These are phyloP conservation scores for Rhipidocladum racemiflorum DNA, from an alignment of 176 grass and related monocot genomes.

Conservation along the genomic window DNA sequence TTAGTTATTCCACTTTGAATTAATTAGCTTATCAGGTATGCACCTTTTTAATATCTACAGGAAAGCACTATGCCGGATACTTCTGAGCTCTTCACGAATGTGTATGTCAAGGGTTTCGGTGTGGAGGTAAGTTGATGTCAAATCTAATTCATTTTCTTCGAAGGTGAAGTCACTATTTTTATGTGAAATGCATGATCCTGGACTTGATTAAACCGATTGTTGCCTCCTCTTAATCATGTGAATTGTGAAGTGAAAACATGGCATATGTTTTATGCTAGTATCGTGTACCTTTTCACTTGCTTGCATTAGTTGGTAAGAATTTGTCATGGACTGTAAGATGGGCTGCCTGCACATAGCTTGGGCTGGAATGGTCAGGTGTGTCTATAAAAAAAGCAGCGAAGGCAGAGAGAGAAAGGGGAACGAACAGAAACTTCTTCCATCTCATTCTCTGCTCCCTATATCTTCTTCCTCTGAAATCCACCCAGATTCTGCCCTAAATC, in stretches of 20 bases:
- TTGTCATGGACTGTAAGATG: too few species aligned
- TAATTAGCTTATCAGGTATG: conserved; percentile 32
- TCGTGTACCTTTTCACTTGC: not conserved
- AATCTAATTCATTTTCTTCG: conserved; percentile 10
- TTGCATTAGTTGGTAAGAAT: not conserved
- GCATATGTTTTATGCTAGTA: not conserved
- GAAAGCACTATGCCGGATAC: conserved; percentile 79
- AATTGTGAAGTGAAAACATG: not conserved
- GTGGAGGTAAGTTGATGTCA: conserved; percentile 55
- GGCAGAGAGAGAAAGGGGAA: too few species aligned
- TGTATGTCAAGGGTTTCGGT: conserved; percentile 76
- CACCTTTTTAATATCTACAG: conserved; percentile 48
- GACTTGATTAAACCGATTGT: not conserved
- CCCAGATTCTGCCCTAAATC: too few species aligned
- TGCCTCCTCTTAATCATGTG: not conserved
- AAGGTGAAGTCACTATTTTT: not conserved
- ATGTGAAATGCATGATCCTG: not conserved
- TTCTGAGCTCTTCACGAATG: conserved; percentile 88
- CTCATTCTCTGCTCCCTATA: too few species aligned
- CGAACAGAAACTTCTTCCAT: too few species aligned
- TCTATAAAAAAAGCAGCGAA: too few species aligned
- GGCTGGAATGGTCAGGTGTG: too few species aligned
- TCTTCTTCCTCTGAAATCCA: too few species aligned
- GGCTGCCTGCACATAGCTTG: too few species aligned
- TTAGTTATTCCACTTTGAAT: not conserved